Evolutionary conservation across 345 rosid genomes (phyloP), one percentile per base, ranked within the genome.

Genomic region (Viola odorata): DNA sequence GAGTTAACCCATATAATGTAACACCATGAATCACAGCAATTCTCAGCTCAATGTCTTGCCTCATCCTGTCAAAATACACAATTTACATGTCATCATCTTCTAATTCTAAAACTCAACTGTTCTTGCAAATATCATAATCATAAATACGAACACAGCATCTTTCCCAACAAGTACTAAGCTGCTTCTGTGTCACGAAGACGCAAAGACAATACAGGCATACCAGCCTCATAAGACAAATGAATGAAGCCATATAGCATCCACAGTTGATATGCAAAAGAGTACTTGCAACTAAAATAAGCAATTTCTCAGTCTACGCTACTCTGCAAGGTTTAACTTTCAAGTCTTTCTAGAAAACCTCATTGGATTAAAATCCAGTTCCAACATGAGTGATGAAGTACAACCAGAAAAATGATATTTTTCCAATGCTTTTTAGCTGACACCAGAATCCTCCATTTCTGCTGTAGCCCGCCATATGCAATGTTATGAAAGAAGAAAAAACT

Each of bases 21-120:
- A 47, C 32, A 32, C 56, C 48, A 65, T 41, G 58, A n/a, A 41
- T 37, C 10, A 37, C 48, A 55, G 55, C 65, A 36, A 36, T 17
- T 45, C 61, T 67, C 16, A 8, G 53, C 32, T 71, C 41, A 47
- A 15, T 51, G 23, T 57, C 37, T 48, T 53, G 58, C 42, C 52
- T 38, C 9, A 36, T 61, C 80, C 80, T 72, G 77, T 47, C 53
- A 67, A 47, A 62, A 56, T 37, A 62, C 52, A 62, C n/a, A 12
- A 50, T 54, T 42, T 44, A 72, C 50, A 7, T 0, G 12, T 44
- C 47, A 44, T 44, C 32, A 23, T 23, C 32, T 23, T 23, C 32
- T 23, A 23, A 23, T 23, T 23, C 32, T 23, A 23, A 0, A 23
- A 23, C 32, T 23, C 32, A 23, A 23, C 32, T 23, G 32, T 23